These are phyloP conservation scores for Corynascus novoguineensis DNA, from an alignment of 495 filamentous ascomycete genomes.

Conservation along the genomic window DNA sequence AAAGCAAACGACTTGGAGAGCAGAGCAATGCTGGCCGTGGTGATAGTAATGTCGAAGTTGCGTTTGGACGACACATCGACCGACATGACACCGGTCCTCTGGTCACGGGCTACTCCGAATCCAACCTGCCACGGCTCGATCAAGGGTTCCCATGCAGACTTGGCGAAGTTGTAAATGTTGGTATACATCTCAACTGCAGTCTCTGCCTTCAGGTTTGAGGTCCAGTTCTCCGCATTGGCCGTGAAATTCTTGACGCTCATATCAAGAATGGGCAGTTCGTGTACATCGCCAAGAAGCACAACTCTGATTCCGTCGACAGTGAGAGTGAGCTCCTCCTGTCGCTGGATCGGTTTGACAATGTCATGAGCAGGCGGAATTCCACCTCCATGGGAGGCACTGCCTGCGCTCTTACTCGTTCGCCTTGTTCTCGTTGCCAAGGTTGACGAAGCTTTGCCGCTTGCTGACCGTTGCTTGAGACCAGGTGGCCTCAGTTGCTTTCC, in stretches of 20 bases:
- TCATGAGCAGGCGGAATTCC: slow-evolving; percentile 27
- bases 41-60: slow-evolving; percentile 84
- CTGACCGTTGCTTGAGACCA: slow-evolving; percentile 55
- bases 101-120: slow-evolving; percentile 77
- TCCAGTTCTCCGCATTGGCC: slow-evolving; percentile 82
- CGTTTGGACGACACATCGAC: slow-evolving; percentile 84
- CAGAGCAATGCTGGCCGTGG: slow-evolving; percentile 88
- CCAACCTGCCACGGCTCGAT: slow-evolving; percentile 95
- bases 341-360: slow-evolving; percentile 27
- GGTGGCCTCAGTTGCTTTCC: slow-evolving; percentile 60
- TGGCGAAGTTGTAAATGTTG: slow-evolving; percentile 98
- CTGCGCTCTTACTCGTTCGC: slow-evolving; percentile 22
- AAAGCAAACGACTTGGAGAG: slow-evolving; percentile 90
- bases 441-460: slow-evolving; percentile 59
- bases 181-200: slow-evolving; percentile 86
- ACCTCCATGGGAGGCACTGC: slow-evolving; percentile 6
- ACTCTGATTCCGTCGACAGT: slow-evolving; percentile 83
- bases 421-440: slow-evolving; percentile 44
- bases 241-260: slow-evolving; percentile 89
- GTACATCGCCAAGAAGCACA: slow-evolving; percentile 89
- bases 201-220: slow-evolving; percentile 77
- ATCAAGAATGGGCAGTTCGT: slow-evolving; percentile 90
- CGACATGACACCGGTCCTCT: slow-evolving; percentile 67
- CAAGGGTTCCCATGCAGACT: slow-evolving; percentile 95
- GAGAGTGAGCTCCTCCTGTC: slow-evolving; percentile 76